These are phyloP conservation scores for Fusarium aywerte DNA, from an alignment of 2,329 filamentous ascomycete species.

Conservation along the genomic window DNA sequence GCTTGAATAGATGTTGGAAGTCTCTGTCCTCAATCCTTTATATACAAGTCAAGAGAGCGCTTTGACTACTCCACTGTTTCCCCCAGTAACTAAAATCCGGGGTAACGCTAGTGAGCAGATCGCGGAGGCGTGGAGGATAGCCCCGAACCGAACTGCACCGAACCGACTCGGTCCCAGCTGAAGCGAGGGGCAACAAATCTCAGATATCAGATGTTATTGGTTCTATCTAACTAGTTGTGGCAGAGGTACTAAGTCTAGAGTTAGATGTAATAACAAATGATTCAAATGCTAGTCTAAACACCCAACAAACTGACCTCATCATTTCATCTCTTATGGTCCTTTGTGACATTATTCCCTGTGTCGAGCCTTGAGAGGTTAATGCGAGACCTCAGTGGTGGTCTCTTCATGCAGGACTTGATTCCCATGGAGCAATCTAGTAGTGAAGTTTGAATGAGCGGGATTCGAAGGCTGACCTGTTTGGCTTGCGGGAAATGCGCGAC, in stretches of 20 bases:
- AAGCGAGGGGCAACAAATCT: too few species aligned
- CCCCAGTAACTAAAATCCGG: slow-evolving; percentile 2
- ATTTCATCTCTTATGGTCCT: too few species aligned
- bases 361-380: neutral
- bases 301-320: neutral
- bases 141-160: slow-evolving; percentile 17
- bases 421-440: too few species aligned
- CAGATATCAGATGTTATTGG: too few species aligned
- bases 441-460: too few species aligned
- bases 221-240: too few species aligned
- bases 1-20: neutral
- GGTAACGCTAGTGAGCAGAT: slow-evolving; percentile 2
- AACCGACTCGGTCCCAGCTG: neutral
- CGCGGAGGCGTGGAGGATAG: neutral
- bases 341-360: too few species aligned
- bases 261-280: too few species aligned
- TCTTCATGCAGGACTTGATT: too few species aligned
- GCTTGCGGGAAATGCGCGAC: too few species aligned
- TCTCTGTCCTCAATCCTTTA: slow-evolving; percentile 7
- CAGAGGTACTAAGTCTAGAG: too few species aligned
- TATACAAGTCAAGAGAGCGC: neutral
- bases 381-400: neutral
- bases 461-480: too few species aligned
- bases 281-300: neutral
- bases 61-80: neutral